Base-by-base conservation (phyloP, 2,329 filamentous ascomycete species). In the Phyllosticta paracitricarpa region DNA sequence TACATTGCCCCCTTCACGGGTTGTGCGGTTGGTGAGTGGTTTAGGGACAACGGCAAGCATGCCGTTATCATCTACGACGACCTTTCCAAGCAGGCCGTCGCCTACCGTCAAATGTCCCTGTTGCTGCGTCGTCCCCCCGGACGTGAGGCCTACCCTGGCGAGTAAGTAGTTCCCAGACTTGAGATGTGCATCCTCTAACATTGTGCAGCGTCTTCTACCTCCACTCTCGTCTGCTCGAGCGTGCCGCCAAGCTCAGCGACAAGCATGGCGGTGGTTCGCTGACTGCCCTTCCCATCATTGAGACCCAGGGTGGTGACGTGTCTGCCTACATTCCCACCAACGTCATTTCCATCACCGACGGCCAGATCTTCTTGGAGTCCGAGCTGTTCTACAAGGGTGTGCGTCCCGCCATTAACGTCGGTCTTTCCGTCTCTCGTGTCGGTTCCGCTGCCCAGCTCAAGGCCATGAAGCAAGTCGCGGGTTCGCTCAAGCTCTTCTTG, bases 371-470 rank as follows among this genome's bases (percentile, higher is more conserved):
- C 90, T 85, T 99, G 84, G 94, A 99, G 82, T 81, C 93, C 70
- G 94, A 99, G 81, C 85, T 97, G 68, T 99, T 97, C 89, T 97
- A 97, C 91, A 99, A 99, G 90, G 94, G 94, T 95, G 82, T 99
- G 81, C 93, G 94, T 76, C 94, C 94, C 73, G 94, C 94, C 82
- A 99, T 99, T 81, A 99, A 99, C 87, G 94, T 99, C 89, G 94
- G 94, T 94, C 90, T 99, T 72, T 99, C 94, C 74, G 94, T 99
- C 72, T 99, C 94, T 71, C 94, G 94, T 90, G 94, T 99, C 88
- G 94, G 94, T 78, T 99, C 94, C 75, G 91, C 94, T 78, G 94
- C 94, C 77, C 94, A 99, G 86, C 86, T 97, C 79, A 99, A 97
- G 90, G 92, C 94, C 82, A 99, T 99, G 94, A 99, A 99, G 88